These are phyloP conservation scores for Spinellus fusiger DNA, from an alignment of 192 early-diverging fungal genomes.

Conservation along the genomic window DNA sequence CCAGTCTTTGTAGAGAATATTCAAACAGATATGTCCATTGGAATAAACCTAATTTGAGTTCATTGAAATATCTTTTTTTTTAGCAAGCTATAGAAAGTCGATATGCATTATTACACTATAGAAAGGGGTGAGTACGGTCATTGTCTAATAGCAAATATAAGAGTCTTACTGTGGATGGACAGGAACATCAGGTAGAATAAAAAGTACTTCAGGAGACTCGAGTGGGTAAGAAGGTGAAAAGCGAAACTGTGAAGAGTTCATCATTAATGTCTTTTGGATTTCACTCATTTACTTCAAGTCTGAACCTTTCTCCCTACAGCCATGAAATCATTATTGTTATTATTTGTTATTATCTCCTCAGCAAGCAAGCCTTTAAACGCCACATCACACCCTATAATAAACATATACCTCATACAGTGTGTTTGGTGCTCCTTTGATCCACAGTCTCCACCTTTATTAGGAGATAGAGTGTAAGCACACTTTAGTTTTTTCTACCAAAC, in stretches of 20 bases:
- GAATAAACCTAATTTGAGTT: conserved; percentile 51
- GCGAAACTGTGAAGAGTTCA: conserved; percentile 46
- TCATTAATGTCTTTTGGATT: conserved; percentile 6
- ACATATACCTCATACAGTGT: conserved; percentile 57
- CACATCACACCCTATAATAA: not conserved
- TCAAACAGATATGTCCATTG: conserved; percentile 97
- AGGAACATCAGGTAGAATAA: conserved; percentile 51
- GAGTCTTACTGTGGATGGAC: conserved; percentile 64
- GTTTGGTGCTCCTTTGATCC: conserved; percentile 53
- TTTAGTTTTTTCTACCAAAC: not conserved
- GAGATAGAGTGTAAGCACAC: not conserved
- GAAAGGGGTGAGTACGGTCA: not conserved
- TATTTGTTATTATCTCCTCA: not conserved
- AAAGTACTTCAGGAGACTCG: conserved; percentile 67
- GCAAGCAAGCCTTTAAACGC: not conserved
- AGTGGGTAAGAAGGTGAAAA: conserved; percentile 70
- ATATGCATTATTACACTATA: conserved; percentile 1
- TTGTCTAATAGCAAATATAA: not conserved
- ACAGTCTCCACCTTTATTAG: conserved; percentile 53
- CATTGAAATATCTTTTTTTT: not conserved
- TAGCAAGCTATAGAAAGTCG: not conserved
- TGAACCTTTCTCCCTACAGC: conserved; percentile 40
- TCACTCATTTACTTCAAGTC: conserved; percentile 34
- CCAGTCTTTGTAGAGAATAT: conserved; percentile 94
- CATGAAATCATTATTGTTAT: not conserved